Conservation (phyloP, 2,329 filamentous ascomycete species). For the Hypoxylon sp. region DNA sequence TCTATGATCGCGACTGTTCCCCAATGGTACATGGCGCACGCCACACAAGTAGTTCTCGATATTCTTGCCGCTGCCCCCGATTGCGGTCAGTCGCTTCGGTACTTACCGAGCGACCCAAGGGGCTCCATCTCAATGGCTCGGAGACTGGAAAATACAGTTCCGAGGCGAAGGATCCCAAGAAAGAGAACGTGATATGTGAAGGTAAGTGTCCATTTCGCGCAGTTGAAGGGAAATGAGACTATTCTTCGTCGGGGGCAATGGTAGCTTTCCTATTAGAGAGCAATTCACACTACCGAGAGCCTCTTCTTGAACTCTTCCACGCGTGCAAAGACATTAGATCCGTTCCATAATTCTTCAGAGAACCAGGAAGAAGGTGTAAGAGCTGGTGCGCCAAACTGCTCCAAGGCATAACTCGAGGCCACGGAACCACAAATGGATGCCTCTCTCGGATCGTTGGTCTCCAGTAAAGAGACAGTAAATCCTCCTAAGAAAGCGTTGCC, state of each 20-base stretch:
- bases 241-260: neutral
- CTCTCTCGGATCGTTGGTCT: neutral
- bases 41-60: conserved; percentile 33
- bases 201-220: conserved; percentile 1
- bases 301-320: neutral
- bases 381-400: neutral
- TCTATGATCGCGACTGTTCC: conserved; percentile 12
- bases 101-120: conserved; percentile 30
- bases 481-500: neutral
- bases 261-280: neutral
- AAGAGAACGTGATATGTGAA: conserved; percentile 28
- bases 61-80: conserved; percentile 28
- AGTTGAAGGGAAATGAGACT: neutral
- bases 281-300: neutral
- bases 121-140: conserved; percentile 29
- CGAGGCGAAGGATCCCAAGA: conserved; percentile 28
- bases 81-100: conserved; percentile 16
- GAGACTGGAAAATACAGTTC: conserved; percentile 20
- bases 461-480: neutral
- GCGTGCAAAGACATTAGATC: neutral
- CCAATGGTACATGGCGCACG: conserved; percentile 28
- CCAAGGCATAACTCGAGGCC: neutral
- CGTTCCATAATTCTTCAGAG: neutral
- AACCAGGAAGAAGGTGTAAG: neutral
- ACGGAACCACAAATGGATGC: neutral